Conservation (phyloP, 805 yeast species). For the Teunomyces cretensis region DNA sequence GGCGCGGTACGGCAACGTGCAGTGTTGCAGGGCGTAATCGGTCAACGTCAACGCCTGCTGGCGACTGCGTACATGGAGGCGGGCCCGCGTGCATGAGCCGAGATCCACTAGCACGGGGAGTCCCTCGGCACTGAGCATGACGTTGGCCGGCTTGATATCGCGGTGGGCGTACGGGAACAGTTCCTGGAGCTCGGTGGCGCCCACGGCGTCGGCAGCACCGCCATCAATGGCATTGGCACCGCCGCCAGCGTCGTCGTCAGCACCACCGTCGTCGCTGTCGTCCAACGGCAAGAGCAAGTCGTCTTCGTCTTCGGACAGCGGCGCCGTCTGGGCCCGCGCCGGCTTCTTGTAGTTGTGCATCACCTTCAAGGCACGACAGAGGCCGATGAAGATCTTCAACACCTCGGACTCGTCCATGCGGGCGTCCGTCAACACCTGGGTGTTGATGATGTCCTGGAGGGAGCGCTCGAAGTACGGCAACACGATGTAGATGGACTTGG, state of each 20-base stretch:
- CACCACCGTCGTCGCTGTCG: neutral
- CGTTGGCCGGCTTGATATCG: conserved; percentile 87
- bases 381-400: conserved; percentile 59
- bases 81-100: conserved; percentile 74
- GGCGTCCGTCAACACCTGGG: conserved; percentile 54
- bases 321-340: neutral
- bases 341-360: conserved; percentile 63
- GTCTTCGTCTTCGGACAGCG: conserved; percentile 9
- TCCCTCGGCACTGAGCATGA: conserved; percentile 74
- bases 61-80: conserved; percentile 52
- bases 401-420: conserved; percentile 64
- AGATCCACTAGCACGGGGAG: conserved; percentile 79
- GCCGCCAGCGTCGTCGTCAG: neutral
- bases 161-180: conserved; percentile 76
- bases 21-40: conserved; percentile 80
- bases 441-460: conserved; percentile 76
- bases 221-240: neutral
- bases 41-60: conserved; percentile 74
- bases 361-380: conserved; percentile 70
- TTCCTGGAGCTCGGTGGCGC: conserved; percentile 53
- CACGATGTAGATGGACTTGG: conserved; percentile 72
- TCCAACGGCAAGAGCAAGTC: conserved; percentile 10
- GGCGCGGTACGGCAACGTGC: conserved; percentile 84
- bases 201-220: conserved; percentile 14
- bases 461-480: conserved; percentile 75